These are phyloP conservation scores for Ceratocystis alfenasii DNA, from an alignment of 2,329 filamentous ascomycete species.

Conservation along the genomic window DNA sequence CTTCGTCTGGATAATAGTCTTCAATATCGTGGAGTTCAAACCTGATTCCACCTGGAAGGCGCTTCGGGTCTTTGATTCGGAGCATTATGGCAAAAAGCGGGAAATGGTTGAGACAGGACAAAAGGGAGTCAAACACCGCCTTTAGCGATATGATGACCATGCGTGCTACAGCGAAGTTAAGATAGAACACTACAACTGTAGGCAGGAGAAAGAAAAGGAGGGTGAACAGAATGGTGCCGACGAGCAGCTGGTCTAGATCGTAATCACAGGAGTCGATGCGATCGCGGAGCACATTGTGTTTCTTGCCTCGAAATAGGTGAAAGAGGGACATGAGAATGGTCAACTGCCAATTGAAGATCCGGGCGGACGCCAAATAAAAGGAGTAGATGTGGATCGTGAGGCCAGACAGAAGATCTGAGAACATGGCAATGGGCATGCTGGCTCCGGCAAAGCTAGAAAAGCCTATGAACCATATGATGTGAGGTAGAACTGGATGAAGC, in stretches of 20 bases:
- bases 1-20: slow-evolving; percentile 34
- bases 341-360: slow-evolving; percentile 97
- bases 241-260: slow-evolving; percentile 87
- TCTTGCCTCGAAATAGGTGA: slow-evolving; percentile 95
- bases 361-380: slow-evolving; percentile 91
- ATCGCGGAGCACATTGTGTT: slow-evolving; percentile 90
- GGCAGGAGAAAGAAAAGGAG: slow-evolving; percentile 88
- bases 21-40: slow-evolving; percentile 77
- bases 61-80: slow-evolving; percentile 78
- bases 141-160: slow-evolving; percentile 94
- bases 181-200: slow-evolving; percentile 90
- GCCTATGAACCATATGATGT: slow-evolving; percentile 82
- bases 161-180: slow-evolving; percentile 86
- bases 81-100: slow-evolving; percentile 96
- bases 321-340: slow-evolving; percentile 96
- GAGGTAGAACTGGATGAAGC: slow-evolving; percentile 67
- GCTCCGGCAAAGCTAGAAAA: slow-evolving; percentile 92
- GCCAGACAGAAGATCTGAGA: slow-evolving; percentile 83
- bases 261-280: slow-evolving; percentile 99
- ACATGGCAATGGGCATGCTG: slow-evolving; percentile 90
- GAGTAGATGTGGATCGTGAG: slow-evolving; percentile 94
- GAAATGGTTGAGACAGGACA: slow-evolving; percentile 94
- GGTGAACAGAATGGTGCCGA: slow-evolving; percentile 94
- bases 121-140: slow-evolving; percentile 75
- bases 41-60: slow-evolving; percentile 74